These are phyloP conservation scores for Pythium volutum DNA, from an alignment of 352 stramenopile genomes.

Conservation along the genomic window DNA sequence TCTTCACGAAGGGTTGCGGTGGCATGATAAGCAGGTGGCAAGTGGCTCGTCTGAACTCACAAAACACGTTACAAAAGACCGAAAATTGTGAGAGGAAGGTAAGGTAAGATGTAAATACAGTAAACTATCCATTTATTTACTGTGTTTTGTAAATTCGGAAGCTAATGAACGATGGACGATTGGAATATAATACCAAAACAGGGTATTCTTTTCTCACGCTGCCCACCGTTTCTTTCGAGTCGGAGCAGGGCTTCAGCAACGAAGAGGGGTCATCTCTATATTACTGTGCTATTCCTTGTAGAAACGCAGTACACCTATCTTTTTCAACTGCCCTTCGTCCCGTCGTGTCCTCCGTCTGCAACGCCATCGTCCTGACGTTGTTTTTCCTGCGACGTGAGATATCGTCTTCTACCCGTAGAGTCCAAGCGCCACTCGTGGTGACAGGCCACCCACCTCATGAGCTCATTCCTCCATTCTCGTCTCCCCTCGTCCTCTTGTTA, in stretches of 20 bases:
- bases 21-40: not conserved
- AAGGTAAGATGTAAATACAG: too few species aligned
- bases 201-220: not conserved
- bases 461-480: not conserved
- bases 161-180: not conserved
- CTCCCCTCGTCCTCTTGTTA: not conserved
- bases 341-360: conserved; percentile 5
- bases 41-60: too few species aligned
- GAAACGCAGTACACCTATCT: not conserved
- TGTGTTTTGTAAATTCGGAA: not conserved
- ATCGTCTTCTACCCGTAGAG: not conserved
- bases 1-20: not conserved
- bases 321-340: not conserved
- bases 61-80: not conserved
- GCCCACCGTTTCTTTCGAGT: conserved; percentile 18
- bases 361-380: conserved; percentile 16
- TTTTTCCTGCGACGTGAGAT: conserved; percentile 18
- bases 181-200: conserved; percentile 8
- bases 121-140: not conserved
- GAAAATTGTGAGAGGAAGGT: not conserved
- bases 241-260: not conserved
- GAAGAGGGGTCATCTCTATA: conserved; percentile 18
- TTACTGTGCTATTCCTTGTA: not conserved
- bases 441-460: not conserved
- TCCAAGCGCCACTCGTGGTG: not conserved